phyloP scores from a whole-genome alignment of 805 yeast species.

The Saturnispora serradocipensis region DNA sequence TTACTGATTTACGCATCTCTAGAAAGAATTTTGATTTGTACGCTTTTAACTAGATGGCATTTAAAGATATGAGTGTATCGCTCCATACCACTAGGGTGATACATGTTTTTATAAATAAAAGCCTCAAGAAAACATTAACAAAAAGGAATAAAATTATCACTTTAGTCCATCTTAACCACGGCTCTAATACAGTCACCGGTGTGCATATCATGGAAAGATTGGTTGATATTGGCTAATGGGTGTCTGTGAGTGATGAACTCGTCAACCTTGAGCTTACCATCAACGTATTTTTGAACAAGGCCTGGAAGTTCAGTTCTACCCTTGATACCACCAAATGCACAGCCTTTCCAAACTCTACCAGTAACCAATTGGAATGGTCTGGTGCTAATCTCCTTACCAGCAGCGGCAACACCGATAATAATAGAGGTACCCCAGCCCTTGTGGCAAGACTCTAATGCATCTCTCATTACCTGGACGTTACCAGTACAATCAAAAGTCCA shows the following conservation, averaged over 20 bases:
- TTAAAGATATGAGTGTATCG: not conserved
- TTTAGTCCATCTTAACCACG: conserved; percentile 37
- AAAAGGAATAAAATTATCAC: not conserved
- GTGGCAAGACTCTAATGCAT: conserved; percentile 94
- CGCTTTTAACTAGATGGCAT: not conserved
- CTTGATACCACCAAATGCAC: conserved; percentile 99
- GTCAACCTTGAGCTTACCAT: conserved; percentile 78
- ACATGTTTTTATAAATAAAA: not conserved
- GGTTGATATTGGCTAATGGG: conserved; percentile 65
- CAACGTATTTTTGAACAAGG: conserved; percentile 75
- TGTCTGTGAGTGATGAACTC: conserved; percentile 93
- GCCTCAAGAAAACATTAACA: not conserved
- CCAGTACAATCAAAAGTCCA: conserved; percentile 98
- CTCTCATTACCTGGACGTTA: conserved; percentile 88
- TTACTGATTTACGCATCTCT: not conserved
- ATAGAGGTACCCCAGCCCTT: conserved; percentile 98
- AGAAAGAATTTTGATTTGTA: not conserved
- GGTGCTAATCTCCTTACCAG: conserved; percentile 93
- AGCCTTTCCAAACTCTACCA: conserved; percentile 98
- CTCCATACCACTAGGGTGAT: not conserved
- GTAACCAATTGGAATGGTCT: conserved; percentile 99
- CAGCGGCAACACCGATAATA: conserved; percentile 97
- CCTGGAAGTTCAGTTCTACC: conserved; percentile 94
- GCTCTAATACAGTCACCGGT: conserved; percentile 91
- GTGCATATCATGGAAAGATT: conserved; percentile 93